Percentiles rank a stretch among this genome's conserved stretches.
phyloP scores from a whole-genome alignment of 495 filamentous ascomycete genomes.

The Xylaria sp. region DNA sequence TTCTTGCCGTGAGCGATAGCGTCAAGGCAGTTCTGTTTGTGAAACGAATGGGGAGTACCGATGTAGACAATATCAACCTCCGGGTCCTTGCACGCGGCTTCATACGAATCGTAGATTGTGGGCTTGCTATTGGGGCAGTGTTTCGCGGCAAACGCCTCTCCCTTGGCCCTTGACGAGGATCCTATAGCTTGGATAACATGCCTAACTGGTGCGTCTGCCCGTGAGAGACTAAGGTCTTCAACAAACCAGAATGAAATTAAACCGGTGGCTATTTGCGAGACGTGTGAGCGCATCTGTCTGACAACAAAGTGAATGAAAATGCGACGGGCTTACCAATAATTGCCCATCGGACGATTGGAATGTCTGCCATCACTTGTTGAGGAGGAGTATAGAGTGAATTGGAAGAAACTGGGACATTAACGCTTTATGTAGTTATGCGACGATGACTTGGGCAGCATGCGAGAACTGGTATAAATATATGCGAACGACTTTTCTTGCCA shows the following conservation, averaged over 20 bases:
- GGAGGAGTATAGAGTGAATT: neutral
- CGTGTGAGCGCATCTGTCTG: neutral
- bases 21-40: constrained; percentile 49
- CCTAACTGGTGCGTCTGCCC: constrained; percentile 63
- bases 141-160: constrained; percentile 63
- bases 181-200: constrained; percentile 73
- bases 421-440: neutral
- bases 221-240: constrained; percentile 69
- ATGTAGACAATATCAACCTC: constrained; percentile 55
- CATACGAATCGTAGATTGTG: constrained; percentile 70
- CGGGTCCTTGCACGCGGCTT: constrained; percentile 57
- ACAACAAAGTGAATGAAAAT: neutral
- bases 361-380: neutral
- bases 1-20: too few species aligned
- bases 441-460: neutral
- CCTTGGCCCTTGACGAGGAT: constrained; percentile 66
- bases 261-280: constrained; percentile 20
- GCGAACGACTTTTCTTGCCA: too few species aligned
- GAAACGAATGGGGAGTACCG: constrained; percentile 53
- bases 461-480: too few species aligned
- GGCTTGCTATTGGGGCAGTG: constrained; percentile 45
- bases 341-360: neutral
- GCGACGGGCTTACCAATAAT: neutral
- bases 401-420: neutral
- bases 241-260: constrained; percentile 57